These are phyloP conservation scores for Starmerella roubikii DNA, from an alignment of 805 yeast genomes.

Conservation along the genomic window DNA sequence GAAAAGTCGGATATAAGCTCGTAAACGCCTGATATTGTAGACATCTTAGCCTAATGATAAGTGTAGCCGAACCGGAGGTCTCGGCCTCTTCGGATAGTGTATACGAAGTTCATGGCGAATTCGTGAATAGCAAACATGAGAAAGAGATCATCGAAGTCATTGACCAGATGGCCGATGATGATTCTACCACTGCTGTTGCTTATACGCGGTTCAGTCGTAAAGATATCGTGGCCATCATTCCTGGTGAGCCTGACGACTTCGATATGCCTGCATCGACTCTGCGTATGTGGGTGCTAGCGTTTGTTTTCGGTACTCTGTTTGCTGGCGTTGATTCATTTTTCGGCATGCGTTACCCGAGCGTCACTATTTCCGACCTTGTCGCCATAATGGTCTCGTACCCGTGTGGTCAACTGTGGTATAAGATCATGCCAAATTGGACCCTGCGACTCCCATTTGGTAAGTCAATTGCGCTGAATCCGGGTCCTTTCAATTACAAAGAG, in stretches of 20 bases:
- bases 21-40: too few relatives aligned
- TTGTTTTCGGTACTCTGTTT: constrained; percentile 42
- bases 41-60: too few relatives aligned
- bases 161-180: neutral
- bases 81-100: too few relatives aligned
- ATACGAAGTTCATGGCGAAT: neutral
- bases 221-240: constrained; percentile 12
- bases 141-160: neutral
- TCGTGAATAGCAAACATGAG: neutral
- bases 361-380: constrained; percentile 39
- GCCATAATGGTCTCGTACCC: constrained; percentile 55
- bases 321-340: constrained; percentile 48
- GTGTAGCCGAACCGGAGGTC: too few relatives aligned
- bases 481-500: constrained; percentile 52
- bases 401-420: constrained; percentile 40
- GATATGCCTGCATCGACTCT: constrained; percentile 37
- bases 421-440: constrained; percentile 25
- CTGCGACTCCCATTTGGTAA: constrained; percentile 21
- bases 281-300: constrained; percentile 42
- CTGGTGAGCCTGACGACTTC: constrained; percentile 25
- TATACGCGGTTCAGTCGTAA: constrained; percentile 8
- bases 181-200: neutral
- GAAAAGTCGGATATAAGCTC: too few relatives aligned
- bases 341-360: constrained; percentile 43
- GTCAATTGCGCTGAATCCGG: constrained; percentile 39